Percentiles rank a stretch among this genome's conserved stretches.
Conservation (phyloP, 768 basidiomycete species). For the Tulasnella sp. region DNA sequence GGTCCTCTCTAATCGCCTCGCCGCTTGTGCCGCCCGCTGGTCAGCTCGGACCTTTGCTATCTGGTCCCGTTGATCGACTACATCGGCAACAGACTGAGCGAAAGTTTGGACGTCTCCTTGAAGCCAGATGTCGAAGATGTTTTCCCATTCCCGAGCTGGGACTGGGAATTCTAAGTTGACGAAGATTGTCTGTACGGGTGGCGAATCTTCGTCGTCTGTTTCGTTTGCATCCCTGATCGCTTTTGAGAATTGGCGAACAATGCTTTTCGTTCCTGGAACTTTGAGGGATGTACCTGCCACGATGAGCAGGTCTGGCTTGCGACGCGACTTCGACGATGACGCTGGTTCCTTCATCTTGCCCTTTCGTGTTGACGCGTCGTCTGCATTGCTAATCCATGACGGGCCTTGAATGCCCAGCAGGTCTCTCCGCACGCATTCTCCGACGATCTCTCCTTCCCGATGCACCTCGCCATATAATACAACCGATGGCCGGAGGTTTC, state of each 20-base stretch:
- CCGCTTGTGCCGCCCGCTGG: background rate
- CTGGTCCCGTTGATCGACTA: background rate
- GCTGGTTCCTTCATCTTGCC: background rate
- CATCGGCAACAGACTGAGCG: slow-evolving; percentile 46
- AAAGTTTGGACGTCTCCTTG: slow-evolving; percentile 81
- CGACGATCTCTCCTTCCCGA: slow-evolving; percentile 77
- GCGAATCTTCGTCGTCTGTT: background rate
- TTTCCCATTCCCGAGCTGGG: slow-evolving; percentile 78
- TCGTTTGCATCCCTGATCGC: slow-evolving; percentile 36
- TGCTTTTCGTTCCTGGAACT: slow-evolving; percentile 84
- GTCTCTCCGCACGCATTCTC: slow-evolving; percentile 65
- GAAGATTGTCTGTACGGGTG: slow-evolving; percentile 43
- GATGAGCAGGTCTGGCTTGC: slow-evolving; percentile 67
- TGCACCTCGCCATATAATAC: slow-evolving; percentile 87
- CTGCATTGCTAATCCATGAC: background rate
- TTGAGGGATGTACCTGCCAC: slow-evolving; percentile 85
- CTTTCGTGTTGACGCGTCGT: background rate
- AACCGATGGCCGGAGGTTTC: slow-evolving; percentile 72
- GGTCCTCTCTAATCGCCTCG: background rate
- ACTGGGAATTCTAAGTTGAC: slow-evolving; percentile 81
- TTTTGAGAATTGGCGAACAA: slow-evolving; percentile 65
- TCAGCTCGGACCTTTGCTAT: background rate
- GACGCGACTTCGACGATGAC: slow-evolving; percentile 16
- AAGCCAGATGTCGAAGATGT: slow-evolving; percentile 82
- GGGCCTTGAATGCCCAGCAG: slow-evolving; percentile 40